Conservation (phyloP, 2,329 filamentous ascomycete genomes). For the Didymella pomorum region DNA sequence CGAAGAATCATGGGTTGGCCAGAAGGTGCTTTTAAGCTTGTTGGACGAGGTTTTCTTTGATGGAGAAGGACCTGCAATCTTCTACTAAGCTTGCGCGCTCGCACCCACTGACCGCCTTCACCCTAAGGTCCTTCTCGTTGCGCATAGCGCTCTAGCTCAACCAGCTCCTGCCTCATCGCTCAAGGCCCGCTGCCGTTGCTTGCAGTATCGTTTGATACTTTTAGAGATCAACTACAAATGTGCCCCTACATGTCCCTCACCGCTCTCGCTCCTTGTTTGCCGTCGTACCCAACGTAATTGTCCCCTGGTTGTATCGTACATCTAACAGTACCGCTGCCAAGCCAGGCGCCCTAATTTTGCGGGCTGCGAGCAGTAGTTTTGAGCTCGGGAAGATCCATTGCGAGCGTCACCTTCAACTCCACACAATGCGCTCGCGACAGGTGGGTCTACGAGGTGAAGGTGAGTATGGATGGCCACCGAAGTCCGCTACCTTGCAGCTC, state of each 20-base stretch:
- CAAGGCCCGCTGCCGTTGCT: too few species aligned
- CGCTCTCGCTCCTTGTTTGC: background rate
- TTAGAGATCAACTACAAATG: background rate
- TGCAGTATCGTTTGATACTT: too few species aligned
- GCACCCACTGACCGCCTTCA: background rate
- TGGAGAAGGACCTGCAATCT: constrained; percentile 32
- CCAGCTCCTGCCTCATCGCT: too few species aligned
- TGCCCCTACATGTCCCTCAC: background rate
- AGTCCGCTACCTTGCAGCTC: background rate
- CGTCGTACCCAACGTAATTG: background rate
- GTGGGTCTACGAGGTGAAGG: constrained; percentile 14
- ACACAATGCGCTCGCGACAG: too few species aligned
- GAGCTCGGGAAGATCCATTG: too few species aligned
- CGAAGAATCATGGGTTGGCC: constrained; percentile 56
- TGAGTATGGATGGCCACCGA: constrained; percentile 10
- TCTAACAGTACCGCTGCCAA: too few species aligned
- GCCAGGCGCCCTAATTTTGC: too few species aligned
- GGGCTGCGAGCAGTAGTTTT: too few species aligned
- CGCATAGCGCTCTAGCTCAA: background rate
- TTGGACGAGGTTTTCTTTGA: constrained; percentile 43
- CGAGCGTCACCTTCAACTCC: too few species aligned
- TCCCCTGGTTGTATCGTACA: too few species aligned
- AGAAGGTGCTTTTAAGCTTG: constrained; percentile 34
- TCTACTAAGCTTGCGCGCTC: constrained; percentile 1
- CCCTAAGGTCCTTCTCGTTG: too few species aligned